Conservation (phyloP, 352 stramenopile genomes). For the Stephanocyclus meneghinianus region DNA sequence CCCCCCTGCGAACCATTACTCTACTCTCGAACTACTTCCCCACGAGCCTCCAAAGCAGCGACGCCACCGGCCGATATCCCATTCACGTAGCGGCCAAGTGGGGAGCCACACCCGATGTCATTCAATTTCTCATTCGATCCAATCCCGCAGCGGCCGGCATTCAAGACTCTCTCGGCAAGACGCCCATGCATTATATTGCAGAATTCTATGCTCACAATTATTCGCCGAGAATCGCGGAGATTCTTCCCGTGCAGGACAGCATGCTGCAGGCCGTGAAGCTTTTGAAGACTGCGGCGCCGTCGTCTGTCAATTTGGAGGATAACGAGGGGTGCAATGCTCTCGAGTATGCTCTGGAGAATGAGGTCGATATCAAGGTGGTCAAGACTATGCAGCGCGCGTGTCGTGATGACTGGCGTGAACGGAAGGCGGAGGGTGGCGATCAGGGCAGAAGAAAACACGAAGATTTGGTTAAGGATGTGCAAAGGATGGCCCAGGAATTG, state of each 20-base stretch:
- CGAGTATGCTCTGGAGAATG: conserved; percentile 36
- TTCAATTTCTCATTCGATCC: conserved; percentile 20
- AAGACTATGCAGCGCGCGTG: conserved; percentile 32
- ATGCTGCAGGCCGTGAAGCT: conserved; percentile 29
- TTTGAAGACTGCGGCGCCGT: conserved; percentile 19
- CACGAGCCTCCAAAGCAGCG: neutral
- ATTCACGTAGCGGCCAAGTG: conserved; percentile 34
- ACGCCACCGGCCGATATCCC: conserved; percentile 14
- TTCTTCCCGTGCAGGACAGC: conserved; percentile 4
- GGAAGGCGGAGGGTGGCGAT: conserved; percentile 1
- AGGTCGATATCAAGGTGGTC: conserved; percentile 31
- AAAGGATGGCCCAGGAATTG: conserved; percentile 4
- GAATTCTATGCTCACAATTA: conserved; percentile 23
- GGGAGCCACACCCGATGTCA: conserved; percentile 22
- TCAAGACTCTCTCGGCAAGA: conserved; percentile 36
- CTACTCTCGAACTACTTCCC: conserved; percentile 6
- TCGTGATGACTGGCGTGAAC: conserved; percentile 34
- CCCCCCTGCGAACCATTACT: conserved; percentile 23
- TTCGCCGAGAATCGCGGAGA: neutral
- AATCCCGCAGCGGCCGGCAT: conserved; percentile 12
- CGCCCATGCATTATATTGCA: conserved; percentile 40
- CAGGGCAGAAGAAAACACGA: conserved; percentile 12
- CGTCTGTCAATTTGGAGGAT: conserved; percentile 41
- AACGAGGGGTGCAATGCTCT: conserved; percentile 28
- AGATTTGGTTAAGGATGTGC: conserved; percentile 7